These are phyloP conservation scores for Boletus barrowsii DNA, from an alignment of 768 basidiomycete species.

Conservation along the genomic window DNA sequence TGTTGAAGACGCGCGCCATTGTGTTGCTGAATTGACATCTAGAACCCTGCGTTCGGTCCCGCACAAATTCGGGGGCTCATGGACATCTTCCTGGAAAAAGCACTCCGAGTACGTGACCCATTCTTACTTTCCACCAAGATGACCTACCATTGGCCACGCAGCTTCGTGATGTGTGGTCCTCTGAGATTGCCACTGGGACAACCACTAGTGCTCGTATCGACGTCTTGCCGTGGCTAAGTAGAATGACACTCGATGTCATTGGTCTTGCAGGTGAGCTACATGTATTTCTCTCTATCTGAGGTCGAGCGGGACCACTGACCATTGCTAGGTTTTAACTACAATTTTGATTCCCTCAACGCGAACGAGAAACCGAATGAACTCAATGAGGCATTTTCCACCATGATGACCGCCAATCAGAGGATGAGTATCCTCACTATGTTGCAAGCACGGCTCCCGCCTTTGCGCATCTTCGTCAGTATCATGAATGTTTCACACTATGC, in stretches of 20 bases:
- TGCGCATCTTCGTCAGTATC: slow-evolving; percentile 40
- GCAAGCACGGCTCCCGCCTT: slow-evolving; percentile 34
- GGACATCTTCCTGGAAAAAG: slow-evolving; percentile 54
- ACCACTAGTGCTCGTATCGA: slow-evolving; percentile 23
- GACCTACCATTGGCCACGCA: not conserved
- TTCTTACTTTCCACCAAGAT: not conserved
- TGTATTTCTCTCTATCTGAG: too few relatives aligned
- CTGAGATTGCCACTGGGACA: slow-evolving; percentile 27
- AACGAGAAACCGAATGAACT: slow-evolving; percentile 30
- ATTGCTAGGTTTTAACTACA: slow-evolving; percentile 34
- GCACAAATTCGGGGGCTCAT: slow-evolving; percentile 58
- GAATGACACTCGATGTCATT: slow-evolving; percentile 38
- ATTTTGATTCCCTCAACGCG: slow-evolving; percentile 31
- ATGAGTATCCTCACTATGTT: slow-evolving; percentile 28
- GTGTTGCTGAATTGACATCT: not conserved
- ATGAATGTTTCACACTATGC: not conserved
- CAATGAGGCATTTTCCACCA: slow-evolving; percentile 30
- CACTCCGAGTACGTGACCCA: slow-evolving; percentile 39
- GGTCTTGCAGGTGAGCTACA: slow-evolving; percentile 35
- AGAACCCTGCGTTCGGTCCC: slow-evolving; percentile 68
- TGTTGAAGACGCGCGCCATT: not conserved
- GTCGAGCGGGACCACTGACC: too few relatives aligned
- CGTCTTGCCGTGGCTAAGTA: slow-evolving; percentile 31
- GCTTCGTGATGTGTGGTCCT: slow-evolving; percentile 46
- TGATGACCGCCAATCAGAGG: slow-evolving; percentile 9